A percentile compares a stretch with the other conserved stretches of the same genome.
phyloP scores from a whole-genome alignment of 2,329 filamentous ascomycete genomes.

The Fusarium sp. region DNA sequence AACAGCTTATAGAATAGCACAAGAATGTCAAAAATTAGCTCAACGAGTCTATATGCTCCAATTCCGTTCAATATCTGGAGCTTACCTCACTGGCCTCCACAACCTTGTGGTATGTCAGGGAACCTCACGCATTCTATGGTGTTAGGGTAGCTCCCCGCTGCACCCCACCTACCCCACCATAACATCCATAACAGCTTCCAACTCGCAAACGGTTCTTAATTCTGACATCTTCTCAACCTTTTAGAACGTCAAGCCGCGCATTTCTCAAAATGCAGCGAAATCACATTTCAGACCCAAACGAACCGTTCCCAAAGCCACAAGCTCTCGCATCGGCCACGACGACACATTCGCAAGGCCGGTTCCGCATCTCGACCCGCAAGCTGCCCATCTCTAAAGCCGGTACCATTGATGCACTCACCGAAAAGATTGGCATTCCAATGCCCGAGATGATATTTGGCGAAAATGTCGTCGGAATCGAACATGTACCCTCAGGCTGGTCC shows the following conservation, averaged over 20 bases:
- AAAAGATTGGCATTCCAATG: slow-evolving; percentile 83
- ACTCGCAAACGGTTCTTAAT: not conserved
- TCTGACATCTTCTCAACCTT: not conserved
- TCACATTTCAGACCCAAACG: slow-evolving; percentile 58
- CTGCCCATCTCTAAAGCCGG: slow-evolving; percentile 93
- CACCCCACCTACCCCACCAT: slow-evolving; percentile 11
- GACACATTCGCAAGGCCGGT: slow-evolving; percentile 71
- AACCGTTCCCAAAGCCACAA: slow-evolving; percentile 67
- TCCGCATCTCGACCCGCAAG: slow-evolving; percentile 85
- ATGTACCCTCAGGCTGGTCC: slow-evolving; percentile 80
- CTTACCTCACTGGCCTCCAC: too few relatives aligned
- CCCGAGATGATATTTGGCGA: slow-evolving; percentile 99
- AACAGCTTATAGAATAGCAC: too few relatives aligned
- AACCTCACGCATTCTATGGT: not conserved
- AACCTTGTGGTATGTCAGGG: not conserved
- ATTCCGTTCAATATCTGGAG: too few relatives aligned
- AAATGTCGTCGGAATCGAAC: slow-evolving; percentile 82
- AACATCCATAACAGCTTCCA: slow-evolving; percentile 6
- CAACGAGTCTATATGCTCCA: too few relatives aligned
- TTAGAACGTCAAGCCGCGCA: not conserved
- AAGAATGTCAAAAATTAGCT: too few relatives aligned
- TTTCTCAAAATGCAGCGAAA: slow-evolving; percentile 51
- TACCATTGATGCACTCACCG: slow-evolving; percentile 87
- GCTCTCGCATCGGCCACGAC: slow-evolving; percentile 66
- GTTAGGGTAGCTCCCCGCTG: slow-evolving; percentile 7